phyloP scores from a whole-genome alignment of 805 yeast genomes.

The Phaffomyces antillensis region DNA sequence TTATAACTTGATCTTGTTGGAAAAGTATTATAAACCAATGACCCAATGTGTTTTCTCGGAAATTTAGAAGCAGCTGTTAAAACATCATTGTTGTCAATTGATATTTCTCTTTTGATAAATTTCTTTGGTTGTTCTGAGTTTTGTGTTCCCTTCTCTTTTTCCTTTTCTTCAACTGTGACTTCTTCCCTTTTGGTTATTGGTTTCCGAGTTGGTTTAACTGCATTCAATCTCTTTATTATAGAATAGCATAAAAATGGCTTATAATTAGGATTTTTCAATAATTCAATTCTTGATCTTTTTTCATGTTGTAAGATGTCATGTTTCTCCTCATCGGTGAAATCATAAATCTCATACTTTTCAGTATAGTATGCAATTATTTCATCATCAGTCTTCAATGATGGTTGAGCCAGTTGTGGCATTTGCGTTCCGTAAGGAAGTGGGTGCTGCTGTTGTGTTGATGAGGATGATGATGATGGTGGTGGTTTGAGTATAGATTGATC shows the following conservation, averaged over 20 bases:
- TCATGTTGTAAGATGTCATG: slow-evolving; percentile 25
- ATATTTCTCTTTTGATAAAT: slow-evolving; percentile 20
- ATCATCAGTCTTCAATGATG: slow-evolving; percentile 13
- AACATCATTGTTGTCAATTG: slow-evolving; percentile 34
- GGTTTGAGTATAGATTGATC: too few species aligned
- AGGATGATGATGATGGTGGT: too few species aligned
- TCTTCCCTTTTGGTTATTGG: not conserved
- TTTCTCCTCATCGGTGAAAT: slow-evolving; percentile 24
- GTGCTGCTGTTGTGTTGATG: too few species aligned
- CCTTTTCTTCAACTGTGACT: not conserved
- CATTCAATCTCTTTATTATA: slow-evolving; percentile 23
- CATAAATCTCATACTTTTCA: slow-evolving; percentile 19
- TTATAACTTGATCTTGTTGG: slow-evolving; percentile 39
- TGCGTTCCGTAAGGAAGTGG: too few species aligned
- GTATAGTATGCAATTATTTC: slow-evolving; percentile 23
- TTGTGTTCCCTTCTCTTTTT: not conserved
- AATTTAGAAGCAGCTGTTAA: slow-evolving; percentile 33
- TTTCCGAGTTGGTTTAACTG: slow-evolving; percentile 14
- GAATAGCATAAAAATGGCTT: slow-evolving; percentile 24
- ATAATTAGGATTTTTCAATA: slow-evolving; percentile 20
- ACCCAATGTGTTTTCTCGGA: slow-evolving; percentile 43
- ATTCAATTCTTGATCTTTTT: slow-evolving; percentile 22
- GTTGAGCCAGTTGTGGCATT: too few species aligned
- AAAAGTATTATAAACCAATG: slow-evolving; percentile 49
- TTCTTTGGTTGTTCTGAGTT: slow-evolving; percentile 2